A percentile compares a stretch with the other conserved stretches of the same genome.
These are phyloP conservation scores for Suillus bovinus DNA, from an alignment of 768 basidiomycete species.

Conservation along the genomic window DNA sequence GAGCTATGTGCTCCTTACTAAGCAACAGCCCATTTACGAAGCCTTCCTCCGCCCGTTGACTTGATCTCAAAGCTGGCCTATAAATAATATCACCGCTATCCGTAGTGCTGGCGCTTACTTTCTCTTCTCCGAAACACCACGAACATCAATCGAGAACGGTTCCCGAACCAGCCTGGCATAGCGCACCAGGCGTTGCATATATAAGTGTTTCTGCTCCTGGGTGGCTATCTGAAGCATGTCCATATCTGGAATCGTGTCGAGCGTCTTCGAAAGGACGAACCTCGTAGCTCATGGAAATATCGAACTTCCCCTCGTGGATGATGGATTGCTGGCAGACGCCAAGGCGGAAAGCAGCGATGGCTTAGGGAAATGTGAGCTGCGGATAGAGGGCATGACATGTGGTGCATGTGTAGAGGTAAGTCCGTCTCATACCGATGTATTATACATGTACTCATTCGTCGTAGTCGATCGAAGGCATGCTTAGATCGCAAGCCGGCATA, in stretches of 20 bases:
- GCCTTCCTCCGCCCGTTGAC: not conserved
- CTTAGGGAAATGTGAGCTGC: constrained; percentile 67
- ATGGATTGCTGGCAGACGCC: constrained; percentile 27
- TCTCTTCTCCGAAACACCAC: not conserved
- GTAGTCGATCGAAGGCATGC: constrained; percentile 83
- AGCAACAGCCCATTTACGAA: not conserved
- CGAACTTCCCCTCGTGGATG: constrained; percentile 18
- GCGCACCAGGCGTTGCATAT: not conserved
- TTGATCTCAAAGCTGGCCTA: not conserved
- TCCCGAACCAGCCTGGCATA: not conserved
- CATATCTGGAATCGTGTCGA: constrained; percentile 4
- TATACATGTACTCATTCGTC: not conserved
- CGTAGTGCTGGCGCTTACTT: not conserved
- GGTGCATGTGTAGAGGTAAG: constrained; percentile 85
- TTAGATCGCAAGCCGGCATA: constrained; percentile 86
- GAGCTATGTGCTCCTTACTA: not conserved
- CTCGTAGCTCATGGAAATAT: constrained; percentile 11
- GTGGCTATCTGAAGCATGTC: constrained; percentile 4
- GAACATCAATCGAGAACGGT: not conserved
- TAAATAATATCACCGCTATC: not conserved
- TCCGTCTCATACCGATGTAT: not conserved
- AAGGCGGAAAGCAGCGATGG: constrained; percentile 17
- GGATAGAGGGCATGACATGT: constrained; percentile 91
- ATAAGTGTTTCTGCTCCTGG: not conserved
- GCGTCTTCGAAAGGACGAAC: constrained; percentile 13